phyloP scores from a whole-genome alignment of 2,329 filamentous ascomycete genomes.

The Furcasterigmium furcatum region DNA sequence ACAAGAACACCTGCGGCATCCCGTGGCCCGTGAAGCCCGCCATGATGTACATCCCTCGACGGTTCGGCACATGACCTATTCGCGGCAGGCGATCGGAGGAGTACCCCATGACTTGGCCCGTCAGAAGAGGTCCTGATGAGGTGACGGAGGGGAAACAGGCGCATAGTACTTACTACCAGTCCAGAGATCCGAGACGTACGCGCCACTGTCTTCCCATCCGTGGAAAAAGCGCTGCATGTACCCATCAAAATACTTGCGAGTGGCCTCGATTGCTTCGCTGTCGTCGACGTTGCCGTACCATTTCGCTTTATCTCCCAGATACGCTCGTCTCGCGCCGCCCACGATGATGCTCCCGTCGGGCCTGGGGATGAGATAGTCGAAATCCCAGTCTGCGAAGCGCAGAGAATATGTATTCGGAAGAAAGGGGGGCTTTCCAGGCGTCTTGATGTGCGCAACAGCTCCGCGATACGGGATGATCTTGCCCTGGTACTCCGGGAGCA shows the following conservation, averaged over 20 bases:
- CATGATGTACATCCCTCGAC: constrained; percentile 35
- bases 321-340: constrained; percentile 34
- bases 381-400: constrained; percentile 13
- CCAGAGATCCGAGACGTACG: constrained; percentile 33
- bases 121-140: not conserved
- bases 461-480: constrained; percentile 63
- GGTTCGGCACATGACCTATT: constrained; percentile 38
- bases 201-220: constrained; percentile 40
- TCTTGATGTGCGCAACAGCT: constrained; percentile 12
- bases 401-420: constrained; percentile 16
- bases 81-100: constrained; percentile 37
- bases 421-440: constrained; percentile 12
- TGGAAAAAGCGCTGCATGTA: constrained; percentile 43
- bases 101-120: constrained; percentile 33
- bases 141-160: accelerated
- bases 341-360: constrained; percentile 38
- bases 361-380: constrained; percentile 14
- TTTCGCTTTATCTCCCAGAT: constrained; percentile 17
- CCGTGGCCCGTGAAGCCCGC: constrained; percentile 50
- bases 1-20: constrained; percentile 42
- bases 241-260: constrained; percentile 34
- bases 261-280: constrained; percentile 29
- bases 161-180: constrained; percentile 28
- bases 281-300: constrained; percentile 45
- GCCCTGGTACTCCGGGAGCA: constrained; percentile 55